Evolutionary conservation across 116 monocot genomes (phyloP), one percentile per base, ranked within the genome.

Genomic region (Dioscorea cayenensis): DNA sequence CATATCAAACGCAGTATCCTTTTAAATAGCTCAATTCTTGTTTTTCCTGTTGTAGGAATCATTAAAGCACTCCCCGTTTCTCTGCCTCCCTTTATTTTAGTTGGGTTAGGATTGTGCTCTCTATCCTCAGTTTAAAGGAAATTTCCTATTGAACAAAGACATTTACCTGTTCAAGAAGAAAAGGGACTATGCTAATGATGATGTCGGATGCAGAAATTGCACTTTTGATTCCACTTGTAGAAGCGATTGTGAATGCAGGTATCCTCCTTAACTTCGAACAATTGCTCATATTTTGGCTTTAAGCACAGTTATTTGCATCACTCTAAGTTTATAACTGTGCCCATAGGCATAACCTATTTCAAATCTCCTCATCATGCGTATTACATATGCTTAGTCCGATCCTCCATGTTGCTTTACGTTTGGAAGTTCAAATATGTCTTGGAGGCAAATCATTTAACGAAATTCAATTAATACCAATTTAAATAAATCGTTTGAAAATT

Each of bases 1-100:
- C 92, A 90, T 66, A 92, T 96, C 66, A 90, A 78, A 63, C 90
- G 96, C 72, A 96, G 96, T 96, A 96, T 96, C 96, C 92, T 81
- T 77, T 43, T 43, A 43, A 43, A 43, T 43, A 43, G 43, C 6
- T 43, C 43, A 43, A 43, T 10, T 7, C 8, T 43, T 1, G 43
- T 43, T 43, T 32, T 43, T 43, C 43, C 12, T 43, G 43, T 43
- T 43, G 7, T 43, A 43, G 7, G 43, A 43, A 43, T 10, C 12
- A 43, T 6, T 43, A 10, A 12, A 43, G 8, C 43, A 43, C 0
- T 43, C 43, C 6, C 6, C 43, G 11, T 43, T 12, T 43, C 43
- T 43, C 0, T 43, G 43, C 43, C 0, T 43, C 43, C 12, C 11
- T 43, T 5, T 55, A 55, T 55, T 55, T 55, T 55, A n/a, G n/a